These are phyloP conservation scores for Populus tremula DNA, from an alignment of 345 rosid species.

Conservation along the genomic window DNA sequence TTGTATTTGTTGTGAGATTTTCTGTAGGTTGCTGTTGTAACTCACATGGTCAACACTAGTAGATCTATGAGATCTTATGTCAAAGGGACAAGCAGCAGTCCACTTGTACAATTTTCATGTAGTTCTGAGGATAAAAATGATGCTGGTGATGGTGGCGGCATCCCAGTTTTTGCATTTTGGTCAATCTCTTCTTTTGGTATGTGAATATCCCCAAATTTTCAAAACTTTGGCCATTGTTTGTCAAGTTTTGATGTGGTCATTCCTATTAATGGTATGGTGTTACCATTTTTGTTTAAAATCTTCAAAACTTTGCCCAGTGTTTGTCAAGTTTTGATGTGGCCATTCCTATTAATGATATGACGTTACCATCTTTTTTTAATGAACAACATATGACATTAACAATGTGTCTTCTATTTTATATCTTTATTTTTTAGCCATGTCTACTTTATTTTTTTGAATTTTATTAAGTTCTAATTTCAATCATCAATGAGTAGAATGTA, in stretches of 20 bases:
- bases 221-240: background rate
- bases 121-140: constrained; percentile 48
- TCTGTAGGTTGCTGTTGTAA: constrained; percentile 54
- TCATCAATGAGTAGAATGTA: too few species aligned
- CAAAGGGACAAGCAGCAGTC: constrained; percentile 44
- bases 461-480: too few species aligned
- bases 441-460: too few species aligned
- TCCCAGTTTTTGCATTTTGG: constrained; percentile 62
- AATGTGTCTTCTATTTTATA: too few species aligned
- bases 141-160: constrained; percentile 70
- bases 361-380: background rate
- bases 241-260: background rate
- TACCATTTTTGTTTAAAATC: background rate
- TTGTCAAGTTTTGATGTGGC: background rate
- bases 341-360: background rate
- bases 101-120: constrained; percentile 61
- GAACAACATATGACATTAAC: too few species aligned
- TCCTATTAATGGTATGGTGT: background rate
- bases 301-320: background rate
- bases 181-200: constrained; percentile 60
- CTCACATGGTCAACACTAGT: constrained; percentile 55
- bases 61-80: constrained; percentile 64
- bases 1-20: constrained; percentile 2
- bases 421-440: too few species aligned
- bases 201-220: background rate